These are phyloP conservation scores for Terana coerulea DNA, from an alignment of 768 basidiomycete species.

Conservation along the genomic window DNA sequence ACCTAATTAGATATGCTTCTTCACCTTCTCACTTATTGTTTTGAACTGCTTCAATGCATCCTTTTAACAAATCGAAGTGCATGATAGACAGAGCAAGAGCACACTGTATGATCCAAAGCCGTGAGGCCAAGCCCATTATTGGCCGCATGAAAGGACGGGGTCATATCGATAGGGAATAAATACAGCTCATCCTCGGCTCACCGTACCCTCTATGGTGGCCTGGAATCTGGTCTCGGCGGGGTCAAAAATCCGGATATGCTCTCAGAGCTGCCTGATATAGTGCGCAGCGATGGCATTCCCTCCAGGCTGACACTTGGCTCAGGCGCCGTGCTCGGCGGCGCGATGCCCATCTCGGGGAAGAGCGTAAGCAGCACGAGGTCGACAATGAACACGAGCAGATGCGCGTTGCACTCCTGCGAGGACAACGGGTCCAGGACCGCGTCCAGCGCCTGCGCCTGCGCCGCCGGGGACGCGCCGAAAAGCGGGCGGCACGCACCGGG, in stretches of 20 bases:
- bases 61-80: no score
- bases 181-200: no score
- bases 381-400: constrained; percentile 68
- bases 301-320: neutral
- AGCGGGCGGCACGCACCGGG: constrained; percentile 51
- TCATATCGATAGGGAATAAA: no score
- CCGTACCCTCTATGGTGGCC: constrained; percentile 8
- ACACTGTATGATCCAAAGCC: no score
- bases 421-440: constrained; percentile 58
- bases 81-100: no score
- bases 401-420: constrained; percentile 69
- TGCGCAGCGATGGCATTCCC: neutral
- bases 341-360: constrained; percentile 72
- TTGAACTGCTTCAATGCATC: no score
- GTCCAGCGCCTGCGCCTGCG: constrained; percentile 38
- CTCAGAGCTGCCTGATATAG: neutral
- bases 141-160: no score
- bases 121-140: no score
- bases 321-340: constrained; percentile 5
- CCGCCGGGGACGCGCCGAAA: constrained; percentile 49
- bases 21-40: no score
- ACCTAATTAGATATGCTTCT: no score
- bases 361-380: constrained; percentile 68
- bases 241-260: constrained; percentile 7
- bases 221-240: constrained; percentile 14